phyloP scores from a whole-genome alignment of 106 monocot species.

The Alisma plantagoaquatica region DNA sequence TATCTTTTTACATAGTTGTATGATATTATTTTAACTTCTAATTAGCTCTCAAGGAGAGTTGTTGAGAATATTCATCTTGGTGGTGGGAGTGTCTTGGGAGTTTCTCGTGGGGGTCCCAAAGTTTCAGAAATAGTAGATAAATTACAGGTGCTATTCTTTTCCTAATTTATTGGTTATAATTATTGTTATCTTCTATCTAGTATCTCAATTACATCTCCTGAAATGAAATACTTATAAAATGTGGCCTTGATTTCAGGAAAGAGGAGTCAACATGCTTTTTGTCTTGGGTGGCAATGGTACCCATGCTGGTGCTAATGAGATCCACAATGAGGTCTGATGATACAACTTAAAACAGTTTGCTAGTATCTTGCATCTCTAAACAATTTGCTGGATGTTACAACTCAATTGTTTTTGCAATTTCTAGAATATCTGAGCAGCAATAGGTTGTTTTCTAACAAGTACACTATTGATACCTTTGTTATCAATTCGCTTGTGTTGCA shows the following conservation, averaged over 20 bases:
- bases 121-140: conserved; percentile 62
- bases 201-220: background rate
- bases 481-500: no score
- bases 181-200: background rate
- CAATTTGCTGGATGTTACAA: no score
- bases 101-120: conserved; percentile 63
- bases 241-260: conserved; percentile 40
- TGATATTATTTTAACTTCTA: background rate
- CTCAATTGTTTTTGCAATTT: no score
- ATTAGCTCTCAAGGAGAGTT: conserved; percentile 52
- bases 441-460: no score
- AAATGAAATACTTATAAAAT: background rate
- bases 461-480: no score
- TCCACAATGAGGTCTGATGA: conserved; percentile 60
- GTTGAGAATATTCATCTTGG: conserved; percentile 80
- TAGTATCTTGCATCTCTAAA: no score
- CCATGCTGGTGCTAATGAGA: conserved; percentile 78
- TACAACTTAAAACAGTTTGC: no score
- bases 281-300: conserved; percentile 91
- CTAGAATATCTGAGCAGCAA: no score
- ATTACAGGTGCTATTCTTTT: conserved; percentile 58
- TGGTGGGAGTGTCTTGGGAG: conserved; percentile 80
- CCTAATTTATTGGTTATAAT: background rate
- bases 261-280: conserved; percentile 80
- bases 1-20: no score